Evolutionary conservation across 2,329 filamentous ascomycete genomes (phyloP), one percentile per base, ranked within the genome.

Genomic region (Macroventuria anomochaeta): DNA sequence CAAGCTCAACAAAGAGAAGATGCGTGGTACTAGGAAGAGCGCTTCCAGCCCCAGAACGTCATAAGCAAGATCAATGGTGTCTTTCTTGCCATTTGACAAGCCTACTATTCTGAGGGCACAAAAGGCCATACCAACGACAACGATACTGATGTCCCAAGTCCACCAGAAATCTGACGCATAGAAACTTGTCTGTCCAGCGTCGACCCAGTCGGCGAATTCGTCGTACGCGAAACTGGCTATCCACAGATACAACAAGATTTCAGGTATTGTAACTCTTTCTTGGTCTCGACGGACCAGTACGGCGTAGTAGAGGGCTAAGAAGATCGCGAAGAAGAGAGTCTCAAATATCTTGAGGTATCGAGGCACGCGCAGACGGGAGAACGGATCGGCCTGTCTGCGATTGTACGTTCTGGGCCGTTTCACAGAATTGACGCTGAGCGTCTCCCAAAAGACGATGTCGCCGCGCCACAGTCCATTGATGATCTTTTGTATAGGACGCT

Each of bases 11-110:
- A 97, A 83, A 12, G 92, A 96, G 76, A 89, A 96, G 62, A 96
- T 89, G 79, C 85, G 80, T 34, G 93, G 93, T 17, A 96, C 89
- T 75, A 97, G 87, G 72, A 97, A 93, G 8, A 97, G 81, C 0
- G 91, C 93, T 73, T 96, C 91, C 12, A 97, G 80, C 0, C 91
- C 88, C 18, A 97, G 79, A n/a, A 97, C 87, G 68, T 97, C 91
- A 71, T 96, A 97, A 0, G 91, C 88, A 3, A 88, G 80, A 55
- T 95, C 88, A 39, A 88, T 88, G n/a, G 91, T 83, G 13, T 80
- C 75, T 8, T 79, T 74, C 59, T 87, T 85, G 18, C 83, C 73
- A 46, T 83, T 83, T 18, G 80, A 79, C 21, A 93, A 72, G 0
- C 90, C 91, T 42, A 90, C 76, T 23, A 87, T 80, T 41, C 90